Evolutionary conservation across 352 stramenopile species (phyloP), one percentile per base, ranked within the genome.

Genomic region (Globisporangium echinulatum): DNA sequence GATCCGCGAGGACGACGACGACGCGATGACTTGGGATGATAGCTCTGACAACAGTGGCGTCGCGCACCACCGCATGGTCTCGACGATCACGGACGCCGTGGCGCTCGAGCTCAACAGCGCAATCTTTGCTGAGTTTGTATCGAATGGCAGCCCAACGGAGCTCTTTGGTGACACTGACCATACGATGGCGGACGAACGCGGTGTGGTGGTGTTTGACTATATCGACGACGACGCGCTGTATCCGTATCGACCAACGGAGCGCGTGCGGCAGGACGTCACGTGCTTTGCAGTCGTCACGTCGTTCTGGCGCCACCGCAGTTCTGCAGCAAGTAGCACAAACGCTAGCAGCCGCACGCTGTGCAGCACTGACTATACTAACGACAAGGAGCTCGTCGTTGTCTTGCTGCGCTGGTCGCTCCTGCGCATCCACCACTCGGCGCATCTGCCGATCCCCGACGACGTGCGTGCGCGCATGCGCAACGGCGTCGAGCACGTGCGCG

Each of bases 1-100:
- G 33, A 75, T 82, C 59, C 63, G 68, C 49, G 73, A 79, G 37
- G 74, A 82, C 49, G 73, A 82, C 56, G 66, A 75, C 38, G 39
- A 11, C 55, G 67, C 33, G 59, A 19, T 19, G 17, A 19, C 17
- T 19, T 19, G 17, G 17, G 17, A 19, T 19, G 17, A 19, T 19
- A 19, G 17, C 17, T 19, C 17, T 19, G 17, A 19, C 17, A 59
- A 36, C 38, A 57, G 59, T 37, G 68, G 65, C 4, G 53, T 79
- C 15, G 59, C 69, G 11, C 71, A 79, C 61, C 66, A 77, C 50
- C 68, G 69, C 33, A 61, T 79, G 36, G 66, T 79, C 36, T 74
- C 69, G 10, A 61, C 58, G 38, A 61, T 75, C 50, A 56, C 59
- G 5, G 43, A 64, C 37, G 10, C 13, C 0, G 58, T 77, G 11